Evolutionary conservation across 768 basidiomycete genomes (phyloP).

Genomic region (Amanita phalloides): DNA sequence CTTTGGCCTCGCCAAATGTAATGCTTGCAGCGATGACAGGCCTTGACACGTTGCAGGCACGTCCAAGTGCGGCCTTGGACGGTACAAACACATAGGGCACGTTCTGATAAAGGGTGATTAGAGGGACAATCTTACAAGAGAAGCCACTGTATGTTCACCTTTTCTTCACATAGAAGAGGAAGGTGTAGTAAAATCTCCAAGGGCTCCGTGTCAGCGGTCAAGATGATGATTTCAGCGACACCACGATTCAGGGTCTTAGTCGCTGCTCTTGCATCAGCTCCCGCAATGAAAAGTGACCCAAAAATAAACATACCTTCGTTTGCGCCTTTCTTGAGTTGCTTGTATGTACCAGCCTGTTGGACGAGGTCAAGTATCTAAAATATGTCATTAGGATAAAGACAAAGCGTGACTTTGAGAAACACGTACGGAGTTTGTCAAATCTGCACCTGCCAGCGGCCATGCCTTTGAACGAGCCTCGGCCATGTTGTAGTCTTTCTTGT

Average conservation of each 20-base stretch:
- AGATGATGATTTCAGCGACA: constrained; percentile 94
- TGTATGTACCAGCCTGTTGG: constrained; percentile 93
- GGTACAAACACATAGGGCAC: constrained; percentile 95
- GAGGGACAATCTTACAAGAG: neutral
- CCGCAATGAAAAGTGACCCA: neutral
- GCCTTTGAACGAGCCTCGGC: constrained; percentile 68
- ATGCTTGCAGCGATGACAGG: constrained; percentile 94
- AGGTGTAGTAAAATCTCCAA: constrained; percentile 96
- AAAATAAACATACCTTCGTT: constrained; percentile 70
- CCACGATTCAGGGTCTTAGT: constrained; percentile 98
- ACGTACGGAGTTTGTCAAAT: constrained; percentile 82
- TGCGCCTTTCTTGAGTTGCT: constrained; percentile 97
- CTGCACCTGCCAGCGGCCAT: constrained; percentile 79
- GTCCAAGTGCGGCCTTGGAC: constrained; percentile 89
- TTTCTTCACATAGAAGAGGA: constrained; percentile 96
- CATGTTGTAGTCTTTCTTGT: constrained; percentile 31
- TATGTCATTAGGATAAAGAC: neutral
- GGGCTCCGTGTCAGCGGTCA: constrained; percentile 95
- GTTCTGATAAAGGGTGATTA: constrained; percentile 42
- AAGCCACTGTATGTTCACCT: constrained; percentile 35
- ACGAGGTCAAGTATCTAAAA: constrained; percentile 87
- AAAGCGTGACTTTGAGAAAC: neutral
- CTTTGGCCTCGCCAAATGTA: constrained; percentile 92
- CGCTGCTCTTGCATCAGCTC: constrained; percentile 33
- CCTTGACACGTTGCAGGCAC: constrained; percentile 91